A percentile compares a stretch with the other conserved stretches of the same genome.
These are phyloP conservation scores for Mycena floridula DNA, from an alignment of 768 basidiomycete species.

Conservation along the genomic window DNA sequence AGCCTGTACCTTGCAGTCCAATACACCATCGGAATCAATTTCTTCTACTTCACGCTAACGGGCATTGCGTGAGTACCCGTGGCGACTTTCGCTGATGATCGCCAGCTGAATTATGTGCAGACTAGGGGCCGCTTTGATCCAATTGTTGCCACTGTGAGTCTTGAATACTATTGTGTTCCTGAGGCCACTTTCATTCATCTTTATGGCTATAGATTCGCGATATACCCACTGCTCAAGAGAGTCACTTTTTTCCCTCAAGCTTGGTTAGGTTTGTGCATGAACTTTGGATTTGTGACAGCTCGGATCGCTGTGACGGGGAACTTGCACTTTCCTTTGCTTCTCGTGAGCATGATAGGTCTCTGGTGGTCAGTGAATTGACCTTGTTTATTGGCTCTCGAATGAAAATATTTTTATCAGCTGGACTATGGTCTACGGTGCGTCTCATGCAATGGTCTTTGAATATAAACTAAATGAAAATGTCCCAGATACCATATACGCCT, in stretches of 20 bases:
- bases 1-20: slow-evolving; percentile 33
- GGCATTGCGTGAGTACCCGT: slow-evolving; percentile 29
- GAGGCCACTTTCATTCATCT: not conserved
- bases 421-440: slow-evolving; percentile 43
- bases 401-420: slow-evolving; percentile 22
- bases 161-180: not conserved
- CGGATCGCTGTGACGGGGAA: slow-evolving; percentile 35
- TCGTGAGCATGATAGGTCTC: slow-evolving; percentile 30
- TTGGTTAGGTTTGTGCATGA: slow-evolving; percentile 56
- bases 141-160: slow-evolving; percentile 39
- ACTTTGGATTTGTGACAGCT: slow-evolving; percentile 44
- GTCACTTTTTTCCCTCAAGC: slow-evolving; percentile 58
- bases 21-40: slow-evolving; percentile 31
- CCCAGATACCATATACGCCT: slow-evolving; percentile 67
- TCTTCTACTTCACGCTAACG: slow-evolving; percentile 28
- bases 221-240: slow-evolving; percentile 52
- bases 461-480: no score
- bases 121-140: slow-evolving; percentile 35
- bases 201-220: slow-evolving; percentile 33
- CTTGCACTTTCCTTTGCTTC: slow-evolving; percentile 26
- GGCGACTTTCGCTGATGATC: not conserved
- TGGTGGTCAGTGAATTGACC: slow-evolving; percentile 35
- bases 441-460: slow-evolving; percentile 8
- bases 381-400: not conserved
- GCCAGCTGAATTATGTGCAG: slow-evolving; percentile 16